Evolutionary conservation across 2,329 filamentous ascomycete species (phyloP), one percentile per base, ranked within the genome.

Genomic region (Colletotrichum sp.): DNA sequence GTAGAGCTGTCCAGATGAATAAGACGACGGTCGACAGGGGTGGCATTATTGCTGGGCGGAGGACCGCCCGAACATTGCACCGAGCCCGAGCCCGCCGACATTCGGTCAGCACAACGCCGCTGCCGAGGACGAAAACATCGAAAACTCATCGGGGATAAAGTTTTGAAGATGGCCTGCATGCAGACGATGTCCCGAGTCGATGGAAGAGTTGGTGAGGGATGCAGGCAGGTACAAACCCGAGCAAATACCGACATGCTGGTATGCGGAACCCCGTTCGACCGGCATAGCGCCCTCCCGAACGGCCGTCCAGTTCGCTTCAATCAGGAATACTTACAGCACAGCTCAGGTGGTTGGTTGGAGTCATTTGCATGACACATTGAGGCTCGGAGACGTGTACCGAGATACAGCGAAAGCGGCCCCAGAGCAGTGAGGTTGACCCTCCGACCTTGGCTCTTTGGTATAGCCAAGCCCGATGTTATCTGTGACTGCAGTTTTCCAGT

Each of bases 31-130:
- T 60, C n/a, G 61, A 62, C 55, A 16, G 55, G 74, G 48, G 62
- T 32, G 16, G 13, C 32, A 7, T 8, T 34, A 30, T 30, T 55
- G 66, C 22, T 27, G 48, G 32, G 64, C 48, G 48, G 58, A 67
- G n/a, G 32, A 66, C 64, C 67, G 72, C 64, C 64, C 64, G 61
- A 68, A 68, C 75, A 66, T 71, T 75, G 64, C 60, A 48, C 75
- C 75, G 72, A 76, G 48, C 62, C 75, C 75, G 70, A 77, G 34
- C 27, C 32, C 32, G 70, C 65, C 48, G 22, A 61, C 36, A 7
- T 52, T 75, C 70, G 73, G 64, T 60, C 56, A 27, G 22, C 56
- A 69, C 22, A 60, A 62, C 48, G 39, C 64, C 64, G 70, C 34
- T 52, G 27, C 48, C 70, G 74, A 76, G 34, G 32, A 48, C 9